These are phyloP conservation scores for Alternaria hordeiaustralica DNA, from an alignment of 2,329 filamentous ascomycete genomes.

Conservation along the genomic window DNA sequence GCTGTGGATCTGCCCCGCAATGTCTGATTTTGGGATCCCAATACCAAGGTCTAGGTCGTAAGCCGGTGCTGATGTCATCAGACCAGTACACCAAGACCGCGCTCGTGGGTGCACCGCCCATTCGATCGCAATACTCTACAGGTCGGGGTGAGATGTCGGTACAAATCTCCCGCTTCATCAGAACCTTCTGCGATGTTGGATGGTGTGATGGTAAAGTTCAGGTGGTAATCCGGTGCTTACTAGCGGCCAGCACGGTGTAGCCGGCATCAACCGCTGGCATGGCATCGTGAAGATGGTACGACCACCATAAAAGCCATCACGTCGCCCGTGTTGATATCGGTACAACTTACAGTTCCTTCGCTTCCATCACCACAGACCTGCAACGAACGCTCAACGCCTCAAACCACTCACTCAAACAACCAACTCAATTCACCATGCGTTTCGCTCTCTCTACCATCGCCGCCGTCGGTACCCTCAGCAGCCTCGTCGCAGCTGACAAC, in stretches of 20 bases:
- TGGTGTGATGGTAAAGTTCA: neutral
- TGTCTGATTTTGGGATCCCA: too few species aligned
- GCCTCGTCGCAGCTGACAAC: neutral
- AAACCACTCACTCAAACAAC: neutral
- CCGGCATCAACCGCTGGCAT: neutral
- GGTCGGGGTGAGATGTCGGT: too few species aligned
- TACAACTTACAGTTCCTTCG: neutral
- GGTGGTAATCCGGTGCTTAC: neutral
- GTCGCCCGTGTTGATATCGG: fast-evolving
- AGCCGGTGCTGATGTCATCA: too few species aligned
- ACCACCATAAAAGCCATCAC: fast-evolving
- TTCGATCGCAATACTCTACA: too few species aligned
- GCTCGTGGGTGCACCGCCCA: too few species aligned
- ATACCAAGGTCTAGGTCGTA: too few species aligned
- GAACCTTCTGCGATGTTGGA: too few species aligned
- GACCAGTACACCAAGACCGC: too few species aligned
- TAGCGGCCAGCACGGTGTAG: neutral
- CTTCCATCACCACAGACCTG: neutral
- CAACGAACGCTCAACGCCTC: neutral
- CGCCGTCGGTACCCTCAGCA: neutral
- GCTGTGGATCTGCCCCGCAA: too few species aligned
- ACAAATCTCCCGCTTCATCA: too few species aligned
- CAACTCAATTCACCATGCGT: neutral
- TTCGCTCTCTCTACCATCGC: neutral
- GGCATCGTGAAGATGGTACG: neutral